Evolutionary conservation across 1,284 basidiomycete species (phyloP).

Genomic region (Anthracocystis setariae): DNA sequence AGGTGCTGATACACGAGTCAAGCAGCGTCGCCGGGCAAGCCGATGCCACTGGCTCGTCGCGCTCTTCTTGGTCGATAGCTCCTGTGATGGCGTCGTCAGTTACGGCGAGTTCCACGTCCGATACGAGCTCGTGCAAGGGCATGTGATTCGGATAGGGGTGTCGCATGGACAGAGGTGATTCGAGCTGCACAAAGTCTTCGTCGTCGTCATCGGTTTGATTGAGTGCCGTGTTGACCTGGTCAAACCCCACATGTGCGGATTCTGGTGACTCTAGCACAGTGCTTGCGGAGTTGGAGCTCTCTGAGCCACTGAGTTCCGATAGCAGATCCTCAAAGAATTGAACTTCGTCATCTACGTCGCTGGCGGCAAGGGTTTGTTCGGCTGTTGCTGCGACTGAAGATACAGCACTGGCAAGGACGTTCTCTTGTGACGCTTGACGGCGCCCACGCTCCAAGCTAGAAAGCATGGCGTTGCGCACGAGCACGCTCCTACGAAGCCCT

Average conservation of each 20-base stretch:
- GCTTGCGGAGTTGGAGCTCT: constrained; percentile 3
- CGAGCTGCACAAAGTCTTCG: constrained; percentile 39
- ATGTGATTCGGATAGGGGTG: neutral
- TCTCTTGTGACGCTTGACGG: constrained; percentile 22
- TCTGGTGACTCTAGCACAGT: neutral
- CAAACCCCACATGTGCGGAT: neutral
- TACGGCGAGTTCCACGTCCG: neutral
- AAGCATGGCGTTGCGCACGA: constrained; percentile 51
- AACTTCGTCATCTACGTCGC: constrained; percentile 25
- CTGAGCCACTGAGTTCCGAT: constrained; percentile 30
- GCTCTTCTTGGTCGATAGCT: neutral
- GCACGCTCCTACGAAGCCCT: constrained; percentile 45
- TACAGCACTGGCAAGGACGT: neutral
- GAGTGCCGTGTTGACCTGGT: neutral
- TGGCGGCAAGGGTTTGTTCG: neutral
- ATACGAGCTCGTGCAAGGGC: neutral
- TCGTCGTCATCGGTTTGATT: constrained; percentile 4
- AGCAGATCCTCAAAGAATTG: constrained; percentile 51
- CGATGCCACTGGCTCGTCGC: neutral
- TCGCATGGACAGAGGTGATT: constrained; percentile 2
- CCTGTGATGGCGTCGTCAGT: neutral
- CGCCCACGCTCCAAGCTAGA: constrained; percentile 49
- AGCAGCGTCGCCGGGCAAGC: neutral
- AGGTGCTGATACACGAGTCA: constrained; percentile 18
- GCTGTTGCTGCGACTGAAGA: neutral